A percentile compares a stretch with the other conserved stretches of the same genome.
Evolutionary conservation across 352 stramenopile species (phyloP).

Genomic region (Hyphochytrium catenoides): DNA sequence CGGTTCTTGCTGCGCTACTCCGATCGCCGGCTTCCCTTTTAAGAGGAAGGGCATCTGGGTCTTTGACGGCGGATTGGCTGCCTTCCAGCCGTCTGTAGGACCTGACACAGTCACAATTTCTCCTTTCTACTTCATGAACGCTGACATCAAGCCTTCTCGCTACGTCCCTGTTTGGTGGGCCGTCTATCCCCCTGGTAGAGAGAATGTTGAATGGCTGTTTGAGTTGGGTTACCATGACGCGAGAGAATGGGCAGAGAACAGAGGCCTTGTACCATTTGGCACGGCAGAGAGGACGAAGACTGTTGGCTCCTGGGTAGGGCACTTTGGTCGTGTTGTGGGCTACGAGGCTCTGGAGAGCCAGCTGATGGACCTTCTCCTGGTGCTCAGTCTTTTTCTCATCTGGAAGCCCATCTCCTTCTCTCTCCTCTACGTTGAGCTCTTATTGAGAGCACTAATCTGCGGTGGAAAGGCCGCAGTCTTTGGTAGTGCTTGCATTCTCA

Average conservation of each 20-base stretch:
- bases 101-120: constrained; percentile 41
- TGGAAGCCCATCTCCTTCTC: constrained; percentile 49
- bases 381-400: constrained; percentile 36
- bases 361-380: constrained; percentile 37
- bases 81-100: constrained; percentile 51
- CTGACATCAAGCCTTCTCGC: constrained; percentile 63
- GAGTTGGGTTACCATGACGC: constrained; percentile 53
- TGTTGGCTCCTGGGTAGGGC: constrained; percentile 31
- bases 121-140: constrained; percentile 57
- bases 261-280: constrained; percentile 9
- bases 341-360: constrained; percentile 36
- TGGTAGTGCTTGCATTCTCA: constrained; percentile 30
- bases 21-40: constrained; percentile 53
- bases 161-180: constrained; percentile 69
- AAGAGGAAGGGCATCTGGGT: constrained; percentile 51
- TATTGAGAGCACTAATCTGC: constrained; percentile 29
- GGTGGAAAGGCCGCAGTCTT: constrained; percentile 40
- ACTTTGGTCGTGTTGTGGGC: constrained; percentile 37
- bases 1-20: constrained; percentile 43
- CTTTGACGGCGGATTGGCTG: constrained; percentile 51
- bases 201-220: constrained; percentile 54
- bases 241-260: constrained; percentile 30
- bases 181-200: constrained; percentile 26
- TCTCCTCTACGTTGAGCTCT: constrained; percentile 51
- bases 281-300: constrained; percentile 10